These are phyloP conservation scores for Teratosphaeria destructans DNA, from an alignment of 2,329 filamentous ascomycete species.

Conservation along the genomic window DNA sequence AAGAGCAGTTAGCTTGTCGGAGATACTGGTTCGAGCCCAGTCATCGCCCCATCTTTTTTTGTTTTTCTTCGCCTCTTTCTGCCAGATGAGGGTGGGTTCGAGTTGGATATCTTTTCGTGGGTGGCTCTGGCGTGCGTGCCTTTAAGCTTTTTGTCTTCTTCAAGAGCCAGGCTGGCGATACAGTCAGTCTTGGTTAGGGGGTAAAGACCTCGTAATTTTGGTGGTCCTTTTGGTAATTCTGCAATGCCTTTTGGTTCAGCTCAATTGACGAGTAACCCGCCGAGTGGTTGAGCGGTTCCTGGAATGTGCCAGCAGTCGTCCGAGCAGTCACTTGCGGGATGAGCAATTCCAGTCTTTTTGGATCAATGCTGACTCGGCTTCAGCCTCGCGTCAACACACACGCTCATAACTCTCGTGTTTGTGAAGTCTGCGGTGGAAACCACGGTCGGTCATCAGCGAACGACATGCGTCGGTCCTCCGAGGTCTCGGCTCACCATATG, in stretches of 20 bases:
- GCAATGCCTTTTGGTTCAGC: too few relatives aligned
- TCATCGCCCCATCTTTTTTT: background rate
- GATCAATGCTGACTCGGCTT: background rate
- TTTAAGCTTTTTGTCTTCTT: too few relatives aligned
- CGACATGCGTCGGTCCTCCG: background rate
- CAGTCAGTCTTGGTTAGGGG: too few relatives aligned
- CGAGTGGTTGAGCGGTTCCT: too few relatives aligned
- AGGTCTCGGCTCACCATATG: background rate
- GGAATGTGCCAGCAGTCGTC: background rate
- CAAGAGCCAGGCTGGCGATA: too few relatives aligned
- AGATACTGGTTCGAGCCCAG: background rate
- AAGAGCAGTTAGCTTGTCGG: background rate
- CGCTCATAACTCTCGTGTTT: background rate
- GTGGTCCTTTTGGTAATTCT: too few relatives aligned
- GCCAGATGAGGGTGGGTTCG: background rate
- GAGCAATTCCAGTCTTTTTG: too few relatives aligned
- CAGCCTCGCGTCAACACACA: background rate
- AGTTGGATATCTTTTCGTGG: background rate
- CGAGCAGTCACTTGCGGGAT: background rate
- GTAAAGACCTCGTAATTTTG: too few relatives aligned
- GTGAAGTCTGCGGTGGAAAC: too few relatives aligned
- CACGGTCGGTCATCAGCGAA: background rate
- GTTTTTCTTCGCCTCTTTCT: background rate
- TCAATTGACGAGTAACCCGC: too few relatives aligned
- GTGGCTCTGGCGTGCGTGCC: too few relatives aligned